Base-by-base conservation (phyloP, 2,329 filamentous ascomycete species). In the Colletotrichum incanum region DNA sequence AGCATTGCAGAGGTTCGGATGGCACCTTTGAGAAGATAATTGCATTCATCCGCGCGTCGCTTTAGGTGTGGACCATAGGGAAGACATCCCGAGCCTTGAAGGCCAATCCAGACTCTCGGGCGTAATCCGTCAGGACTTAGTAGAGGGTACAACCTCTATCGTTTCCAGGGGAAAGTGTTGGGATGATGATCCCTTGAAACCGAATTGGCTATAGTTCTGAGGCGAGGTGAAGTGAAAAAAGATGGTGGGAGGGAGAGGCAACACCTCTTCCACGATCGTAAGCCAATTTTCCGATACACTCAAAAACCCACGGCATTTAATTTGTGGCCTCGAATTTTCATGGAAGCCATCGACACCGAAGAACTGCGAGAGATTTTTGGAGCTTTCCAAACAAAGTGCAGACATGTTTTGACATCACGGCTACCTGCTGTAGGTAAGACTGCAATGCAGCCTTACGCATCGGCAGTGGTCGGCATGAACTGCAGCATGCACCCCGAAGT, bases 371-470 rank as follows among this genome's bases (percentile, higher is more conserved):
- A 4, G 16, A 8, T 12, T 1, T 18, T 8, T 31, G 2, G 37
- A 37, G 20, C 9, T 34, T 55, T 6, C 23, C 3, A 20, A 50
- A 23, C 2, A 9, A 12, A n/a, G 5, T 23, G 2, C 2, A 37
- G 3, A n/a, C 18, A 28, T 3, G 3, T n/a, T 14, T 37, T 23
- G 20, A 55, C 11, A 23, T n/a, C 11, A n/a, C 20, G 6, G 7
- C 20, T 37, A 11, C 34, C 8, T n/a, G 31, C 52, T 37, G 52
- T 34, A 49, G 12, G 28, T 62, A 43, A 37, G n/a, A 62, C 59
- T 34, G 43, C 14, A 45, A 60, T 45, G 56, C 43, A 62, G 59
- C 59, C 43, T 62, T 49, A 62, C 31, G 34, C 20, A 47, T 62
- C 59, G 43, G 43, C n/a, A 62, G 59, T 62, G 43, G 11, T 12